Evolutionary conservation across 176 grass and related monocot genomes (phyloP).

Genomic region (Oryza meridionalis): DNA sequence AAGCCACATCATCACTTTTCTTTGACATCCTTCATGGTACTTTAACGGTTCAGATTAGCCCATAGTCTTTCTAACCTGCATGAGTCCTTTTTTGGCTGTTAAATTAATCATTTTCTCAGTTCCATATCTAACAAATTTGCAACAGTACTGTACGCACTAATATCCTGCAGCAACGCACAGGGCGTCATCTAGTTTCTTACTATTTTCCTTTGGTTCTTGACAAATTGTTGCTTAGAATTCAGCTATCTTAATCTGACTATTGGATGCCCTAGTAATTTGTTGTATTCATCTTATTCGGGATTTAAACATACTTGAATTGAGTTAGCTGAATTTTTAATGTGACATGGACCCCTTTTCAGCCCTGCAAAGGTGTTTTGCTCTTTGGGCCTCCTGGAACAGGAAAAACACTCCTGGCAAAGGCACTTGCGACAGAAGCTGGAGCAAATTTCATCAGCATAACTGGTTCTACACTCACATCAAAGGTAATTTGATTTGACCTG

Average conservation of each 20-base stretch:
- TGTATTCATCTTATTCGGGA: slow-evolving; percentile 2
- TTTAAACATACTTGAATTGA: slow-evolving; percentile 6
- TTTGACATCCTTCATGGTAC: no score
- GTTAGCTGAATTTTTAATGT: slow-evolving; percentile 31
- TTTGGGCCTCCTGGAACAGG: slow-evolving; percentile 97
- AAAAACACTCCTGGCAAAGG: slow-evolving; percentile 97
- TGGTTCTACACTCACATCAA: slow-evolving; percentile 90
- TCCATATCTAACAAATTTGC: no score
- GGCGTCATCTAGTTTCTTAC: background rate
- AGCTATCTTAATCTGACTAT: slow-evolving; percentile 1
- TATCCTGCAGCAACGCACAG: no score
- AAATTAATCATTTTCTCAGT: no score
- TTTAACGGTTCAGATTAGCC: no score
- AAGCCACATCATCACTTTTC: no score
- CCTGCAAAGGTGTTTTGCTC: slow-evolving; percentile 96
- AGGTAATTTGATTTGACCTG: slow-evolving; percentile 56
- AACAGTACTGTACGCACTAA: no score
- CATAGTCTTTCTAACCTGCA: no score
- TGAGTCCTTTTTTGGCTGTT: no score
- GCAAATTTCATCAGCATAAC: slow-evolving; percentile 98
- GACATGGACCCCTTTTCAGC: slow-evolving; percentile 53
- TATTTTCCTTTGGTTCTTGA: slow-evolving; percentile 6
- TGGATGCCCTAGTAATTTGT: background rate
- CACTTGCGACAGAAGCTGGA: slow-evolving; percentile 96
- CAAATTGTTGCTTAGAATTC: slow-evolving; percentile 29